phyloP scores from a whole-genome alignment of 495 filamentous ascomycete species.

The Podospora sp. region DNA sequence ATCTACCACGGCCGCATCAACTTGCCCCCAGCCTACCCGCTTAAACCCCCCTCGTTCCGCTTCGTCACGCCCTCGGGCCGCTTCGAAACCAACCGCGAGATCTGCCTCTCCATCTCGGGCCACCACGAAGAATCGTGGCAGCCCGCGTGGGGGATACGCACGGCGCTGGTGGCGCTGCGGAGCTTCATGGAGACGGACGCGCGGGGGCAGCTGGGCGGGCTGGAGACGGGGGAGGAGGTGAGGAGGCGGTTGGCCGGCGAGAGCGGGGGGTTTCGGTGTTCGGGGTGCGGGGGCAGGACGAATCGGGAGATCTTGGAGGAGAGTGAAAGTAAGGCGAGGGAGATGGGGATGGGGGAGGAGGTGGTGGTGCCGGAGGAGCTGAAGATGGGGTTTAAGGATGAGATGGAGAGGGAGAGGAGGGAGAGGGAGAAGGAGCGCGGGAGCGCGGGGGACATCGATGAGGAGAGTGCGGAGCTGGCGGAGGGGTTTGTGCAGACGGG shows the following conservation, averaged over 20 bases:
- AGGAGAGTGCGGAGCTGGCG: conserved; percentile 46
- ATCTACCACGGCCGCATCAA: conserved; percentile 96
- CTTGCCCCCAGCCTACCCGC: conserved; percentile 83
- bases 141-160: conserved; percentile 93
- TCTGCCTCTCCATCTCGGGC: conserved; percentile 88
- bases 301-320: conserved; percentile 75
- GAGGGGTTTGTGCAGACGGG: conserved; percentile 54
- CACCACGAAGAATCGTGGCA: conserved; percentile 99
- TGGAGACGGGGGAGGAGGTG: conserved; percentile 69
- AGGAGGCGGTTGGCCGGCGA: conserved; percentile 66
- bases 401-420: conserved; percentile 40
- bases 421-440: not conserved
- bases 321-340: conserved; percentile 59
- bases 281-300: conserved; percentile 54
- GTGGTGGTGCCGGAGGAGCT: conserved; percentile 59
- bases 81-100: conserved; percentile 96
- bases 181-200: conserved; percentile 76
- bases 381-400: conserved; percentile 60
- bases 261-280: conserved; percentile 65
- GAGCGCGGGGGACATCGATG: conserved; percentile 28
- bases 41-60: conserved; percentile 88
- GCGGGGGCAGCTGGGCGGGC: conserved; percentile 81
- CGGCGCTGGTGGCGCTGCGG: conserved; percentile 69
- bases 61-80: conserved; percentile 90
- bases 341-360: conserved; percentile 51